Base-by-base conservation (phyloP, 495 filamentous ascomycete genomes). In the Penicillium subrubescens region DNA sequence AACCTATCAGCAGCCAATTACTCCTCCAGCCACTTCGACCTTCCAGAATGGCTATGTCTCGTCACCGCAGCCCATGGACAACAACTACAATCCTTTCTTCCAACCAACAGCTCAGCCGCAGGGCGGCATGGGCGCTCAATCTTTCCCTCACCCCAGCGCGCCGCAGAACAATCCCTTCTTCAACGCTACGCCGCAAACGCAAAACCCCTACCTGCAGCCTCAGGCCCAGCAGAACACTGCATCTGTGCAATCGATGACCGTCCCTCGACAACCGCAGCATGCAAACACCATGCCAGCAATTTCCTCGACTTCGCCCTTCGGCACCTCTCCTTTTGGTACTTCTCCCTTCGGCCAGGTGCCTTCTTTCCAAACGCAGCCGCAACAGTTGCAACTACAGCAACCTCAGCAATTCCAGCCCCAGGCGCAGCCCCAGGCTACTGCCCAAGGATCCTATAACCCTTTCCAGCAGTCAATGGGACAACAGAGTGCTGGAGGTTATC, bases 21-120 rank as follows among this genome's bases (percentile, higher is more conserved):
- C 85, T 3, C 87, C 87, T 19, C 87, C 85, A 14, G 78, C 87
- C 21, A 81, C 86, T n/a, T 79, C 86, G 39, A 76, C 83, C 17
- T 80, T 81, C 34, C 88, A 90, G 64, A 82, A 81, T 61, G 68
- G 64, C 56, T 79, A 73, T 65, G 73, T 73, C 41, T 67, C 72
- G 2, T 83, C 80, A 3, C 78, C 78, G n/a, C 79, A 85, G 59
- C 67, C 66, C 55, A 63, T 74, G 63, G 78, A 76, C 53, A 69
- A 71, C 71, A 72, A 75, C 60, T 85, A 89, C 71, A 93, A 92
- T 69, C 89, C 89, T 4, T 92, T 92, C 75, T 84, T 90, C 61
- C 83, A 86, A 64, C 72, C 75, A 48, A 69, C 74, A 51, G 54
- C 72, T 29, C 82, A 81, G 65, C 74, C 71, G 39, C 81, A 82